Percentiles rank a stretch among this genome's conserved stretches.
Conservation (phyloP, 2,329 filamentous ascomycete species). For the Seiridium unicorne region DNA sequence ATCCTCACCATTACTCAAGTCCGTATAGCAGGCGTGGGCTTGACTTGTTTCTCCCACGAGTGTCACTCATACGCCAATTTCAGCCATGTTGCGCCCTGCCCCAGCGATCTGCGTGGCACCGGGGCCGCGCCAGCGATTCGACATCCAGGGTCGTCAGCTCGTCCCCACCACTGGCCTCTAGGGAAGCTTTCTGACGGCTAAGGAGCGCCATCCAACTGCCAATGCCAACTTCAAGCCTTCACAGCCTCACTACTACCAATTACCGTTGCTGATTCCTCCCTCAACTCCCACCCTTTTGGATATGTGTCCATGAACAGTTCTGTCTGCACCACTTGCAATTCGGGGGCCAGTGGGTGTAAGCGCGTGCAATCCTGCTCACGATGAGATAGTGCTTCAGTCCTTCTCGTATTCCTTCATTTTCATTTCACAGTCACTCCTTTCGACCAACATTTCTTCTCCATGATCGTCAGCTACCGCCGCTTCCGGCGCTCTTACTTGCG, state of each 20-base stretch:
- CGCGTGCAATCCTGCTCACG: not conserved
- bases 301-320: not conserved
- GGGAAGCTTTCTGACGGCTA: not conserved
- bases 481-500: constrained; percentile 33
- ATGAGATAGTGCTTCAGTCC: constrained; percentile 1
- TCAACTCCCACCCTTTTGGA: not conserved
- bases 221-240: not conserved
- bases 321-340: not conserved
- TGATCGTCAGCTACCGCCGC: constrained; percentile 33
- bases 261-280: not conserved
- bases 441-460: constrained; percentile 15
- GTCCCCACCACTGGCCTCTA: not conserved
- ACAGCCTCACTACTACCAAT: not conserved
- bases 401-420: not conserved
- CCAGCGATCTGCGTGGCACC: not conserved
- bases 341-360: not conserved
- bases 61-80: not conserved
- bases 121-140: not conserved
- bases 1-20: too few species aligned
- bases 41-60: too few species aligned
- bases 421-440: not conserved
- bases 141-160: constrained; percentile 2
- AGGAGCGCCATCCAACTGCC: not conserved
- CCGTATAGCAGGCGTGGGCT: too few species aligned
- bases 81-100: not conserved